Evolutionary conservation across 192 early-diverging fungal genomes (phyloP).

Genomic region (Entrophospora sp.): DNA sequence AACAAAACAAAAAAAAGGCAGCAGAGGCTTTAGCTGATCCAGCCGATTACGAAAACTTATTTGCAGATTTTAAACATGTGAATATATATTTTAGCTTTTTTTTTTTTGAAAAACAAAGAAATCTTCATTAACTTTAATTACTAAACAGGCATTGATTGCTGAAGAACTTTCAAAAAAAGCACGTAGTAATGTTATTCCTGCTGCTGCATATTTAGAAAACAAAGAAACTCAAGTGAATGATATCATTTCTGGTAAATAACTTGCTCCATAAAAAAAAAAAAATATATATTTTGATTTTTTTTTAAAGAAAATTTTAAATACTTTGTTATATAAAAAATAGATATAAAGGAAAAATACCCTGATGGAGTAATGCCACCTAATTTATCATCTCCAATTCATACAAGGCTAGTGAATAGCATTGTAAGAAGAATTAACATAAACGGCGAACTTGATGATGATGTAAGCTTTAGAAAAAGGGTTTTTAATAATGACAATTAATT

Average conservation of each 20-base stretch:
- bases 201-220: constrained; percentile 44
- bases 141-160: constrained; percentile 39
- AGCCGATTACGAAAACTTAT: constrained; percentile 72
- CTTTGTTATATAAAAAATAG: background rate
- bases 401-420: constrained; percentile 9
- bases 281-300: background rate
- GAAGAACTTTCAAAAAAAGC: constrained; percentile 37
- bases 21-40: constrained; percentile 88
- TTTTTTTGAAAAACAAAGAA: too few species aligned
- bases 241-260: constrained; percentile 45
- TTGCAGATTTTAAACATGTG: constrained; percentile 66
- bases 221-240: constrained; percentile 52
- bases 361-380: constrained; percentile 16
- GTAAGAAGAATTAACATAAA: constrained; percentile 19
- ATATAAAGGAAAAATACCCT: constrained; percentile 20
- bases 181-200: constrained; percentile 26
- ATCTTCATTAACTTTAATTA: too few species aligned
- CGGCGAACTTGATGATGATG: constrained; percentile 21
- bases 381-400: constrained; percentile 2
- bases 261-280: background rate
- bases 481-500: too few species aligned
- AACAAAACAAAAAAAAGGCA: constrained; percentile 63
- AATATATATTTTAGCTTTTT: background rate
- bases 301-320: background rate
- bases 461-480: too few species aligned